Evolutionary conservation across 148 eudicot genomes (phyloP).

Genomic region (Chenopodium formosanum): DNA sequence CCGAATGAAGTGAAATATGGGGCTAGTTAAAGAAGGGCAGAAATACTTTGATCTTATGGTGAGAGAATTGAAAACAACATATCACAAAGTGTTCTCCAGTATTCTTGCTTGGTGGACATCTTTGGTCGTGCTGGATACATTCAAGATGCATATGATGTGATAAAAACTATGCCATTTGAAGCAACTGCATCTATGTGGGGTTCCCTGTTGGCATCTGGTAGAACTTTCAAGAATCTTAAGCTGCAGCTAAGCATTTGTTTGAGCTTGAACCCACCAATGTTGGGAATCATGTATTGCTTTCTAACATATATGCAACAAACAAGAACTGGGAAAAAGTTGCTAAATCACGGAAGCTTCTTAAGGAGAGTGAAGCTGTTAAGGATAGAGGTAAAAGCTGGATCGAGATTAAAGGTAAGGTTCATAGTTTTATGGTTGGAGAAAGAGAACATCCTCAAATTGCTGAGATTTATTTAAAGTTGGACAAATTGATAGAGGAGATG

Average conservation of each 20-base stretch:
- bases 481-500: constrained; percentile 54
- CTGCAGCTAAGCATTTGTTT: constrained; percentile 64
- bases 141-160: constrained; percentile 51
- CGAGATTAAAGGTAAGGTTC: constrained; percentile 53
- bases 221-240: constrained; percentile 48
- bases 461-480: constrained; percentile 49
- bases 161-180: constrained; percentile 63
- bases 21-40: too few species aligned
- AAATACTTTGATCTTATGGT: constrained; percentile 45
- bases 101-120: constrained; percentile 71
- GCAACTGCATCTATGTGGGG: constrained; percentile 83
- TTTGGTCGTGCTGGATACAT: constrained; percentile 64
- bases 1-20: constrained; percentile 62
- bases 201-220: constrained; percentile 63
- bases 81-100: constrained; percentile 54
- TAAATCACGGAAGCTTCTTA: constrained; percentile 46
- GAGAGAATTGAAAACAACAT: constrained; percentile 37
- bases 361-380: constrained; percentile 52
- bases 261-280: constrained; percentile 71
- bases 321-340: constrained; percentile 70
- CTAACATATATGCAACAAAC: constrained; percentile 60
- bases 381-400: constrained; percentile 78
- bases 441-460: constrained; percentile 46
- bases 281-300: constrained; percentile 75
- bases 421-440: constrained; percentile 67